Base-by-base conservation (phyloP, 495 filamentous ascomycete species). In the Penicillium antarcticum region DNA sequence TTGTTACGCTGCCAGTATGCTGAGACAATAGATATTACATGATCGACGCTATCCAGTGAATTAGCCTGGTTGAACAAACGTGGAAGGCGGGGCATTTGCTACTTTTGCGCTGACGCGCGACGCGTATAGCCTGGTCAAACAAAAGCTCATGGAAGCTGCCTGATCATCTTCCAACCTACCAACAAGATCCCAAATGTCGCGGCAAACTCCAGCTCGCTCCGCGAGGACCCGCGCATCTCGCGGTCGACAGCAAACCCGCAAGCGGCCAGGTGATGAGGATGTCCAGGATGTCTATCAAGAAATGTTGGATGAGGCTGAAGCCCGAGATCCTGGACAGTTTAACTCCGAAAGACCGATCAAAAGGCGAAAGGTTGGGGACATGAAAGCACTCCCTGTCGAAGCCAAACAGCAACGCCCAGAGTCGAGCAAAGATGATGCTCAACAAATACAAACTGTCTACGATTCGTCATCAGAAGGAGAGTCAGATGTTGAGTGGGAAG, bases 401-500 rank as follows among this genome's bases (percentile, higher is more conserved):
- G 26, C 44, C 50, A 45, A 44, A n/a, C 50, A 52, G 47, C 9
- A 45, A 60, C 23, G 16, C n/a, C 29, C 49, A 21, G 36, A 49
- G 41, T 12, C 48, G 39, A 59, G 42, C n/a, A 39, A 58, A 16
- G 35, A 58, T 34, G 42, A 47, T 12, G 31, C 34, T 3, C 64
- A 60, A 36, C 63, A 66, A 39, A 33, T 71, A 18, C 74, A 78
- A 52, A 75, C 68, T 6, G 56, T 70, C 4, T 76, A 76, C 53
- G 73, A 79, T 31, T 76, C 74, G 11, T 62, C 65, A 6, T 63
- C 63, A n/a, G 65, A 61, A 10, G 66, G 81, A 16, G 86, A 85
- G 35, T 83, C 79, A 48, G 84, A 89, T 46, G 67, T 82, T 49
- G 83, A 85, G 35, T 91, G 85, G 83, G 88, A 91, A 67, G 84